Percentiles rank a stretch among this genome's conserved stretches.
Evolutionary conservation across 495 filamentous ascomycete species (phyloP).

Genomic region (Penicillium maclennaniae): DNA sequence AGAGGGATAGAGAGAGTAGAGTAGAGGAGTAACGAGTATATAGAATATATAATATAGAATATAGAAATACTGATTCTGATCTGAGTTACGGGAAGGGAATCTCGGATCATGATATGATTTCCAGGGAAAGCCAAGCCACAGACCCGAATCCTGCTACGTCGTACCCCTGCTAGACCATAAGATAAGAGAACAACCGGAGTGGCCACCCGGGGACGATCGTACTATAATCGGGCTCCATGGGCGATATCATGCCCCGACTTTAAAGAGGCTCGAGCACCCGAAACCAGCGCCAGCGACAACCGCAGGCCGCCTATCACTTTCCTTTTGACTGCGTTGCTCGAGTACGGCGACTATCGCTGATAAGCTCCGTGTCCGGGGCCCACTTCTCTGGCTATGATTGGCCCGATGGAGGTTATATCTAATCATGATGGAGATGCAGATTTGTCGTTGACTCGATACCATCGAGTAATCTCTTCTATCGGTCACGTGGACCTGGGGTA

Average conservation of each 20-base stretch:
- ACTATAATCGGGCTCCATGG: constrained; percentile 1
- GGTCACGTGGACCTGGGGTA: constrained; percentile 17
- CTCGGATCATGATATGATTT: constrained; percentile 17
- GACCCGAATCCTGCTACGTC: constrained; percentile 5
- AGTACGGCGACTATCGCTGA: constrained; percentile 23
- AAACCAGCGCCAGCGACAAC: background rate
- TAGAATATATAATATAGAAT: no score
- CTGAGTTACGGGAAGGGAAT: background rate
- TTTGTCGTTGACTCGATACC: constrained; percentile 36
- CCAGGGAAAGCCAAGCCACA: constrained; percentile 3
- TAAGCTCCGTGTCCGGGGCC: constrained; percentile 10
- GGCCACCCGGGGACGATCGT: constrained; percentile 11
- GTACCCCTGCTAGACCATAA: constrained; percentile 9
- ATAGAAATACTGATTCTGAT: background rate
- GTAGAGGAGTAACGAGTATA: background rate
- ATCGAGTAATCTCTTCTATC: constrained; percentile 34
- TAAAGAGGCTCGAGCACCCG: constrained; percentile 11
- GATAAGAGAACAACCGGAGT: constrained; percentile 14
- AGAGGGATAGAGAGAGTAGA: background rate
- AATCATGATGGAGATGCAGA: constrained; percentile 18
- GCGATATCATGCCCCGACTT: constrained; percentile 1
- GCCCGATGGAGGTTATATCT: constrained; percentile 11
- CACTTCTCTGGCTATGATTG: constrained; percentile 19
- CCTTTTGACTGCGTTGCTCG: constrained; percentile 20
- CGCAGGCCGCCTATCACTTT: constrained; percentile 15